Conservation (phyloP, 2,329 filamentous ascomycete species). For the Hypoxylon sp. region DNA sequence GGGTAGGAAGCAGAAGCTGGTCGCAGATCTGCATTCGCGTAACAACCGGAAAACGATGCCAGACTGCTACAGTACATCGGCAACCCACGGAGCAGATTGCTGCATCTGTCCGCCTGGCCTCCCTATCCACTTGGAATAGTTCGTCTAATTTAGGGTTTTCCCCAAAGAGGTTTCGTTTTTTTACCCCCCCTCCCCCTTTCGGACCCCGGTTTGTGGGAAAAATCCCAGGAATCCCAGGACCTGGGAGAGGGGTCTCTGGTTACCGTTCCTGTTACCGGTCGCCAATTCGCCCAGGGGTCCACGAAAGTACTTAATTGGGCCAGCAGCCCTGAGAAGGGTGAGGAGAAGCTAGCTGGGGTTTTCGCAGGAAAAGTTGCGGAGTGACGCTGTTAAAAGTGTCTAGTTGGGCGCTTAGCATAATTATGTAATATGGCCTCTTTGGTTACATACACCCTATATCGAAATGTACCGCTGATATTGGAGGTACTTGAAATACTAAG, state of each 20-base stretch:
- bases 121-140: constrained; percentile 23
- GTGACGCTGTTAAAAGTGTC: constrained; percentile 8
- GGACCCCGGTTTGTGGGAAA: constrained; percentile 19
- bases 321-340: not conserved
- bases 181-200: constrained; percentile 3
- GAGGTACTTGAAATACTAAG: not conserved
- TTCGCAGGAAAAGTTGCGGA: constrained; percentile 13
- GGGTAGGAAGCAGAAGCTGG: constrained; percentile 24
- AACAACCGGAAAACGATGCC: constrained; percentile 15
- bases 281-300: not conserved
- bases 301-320: constrained; percentile 1
- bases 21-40: constrained; percentile 30
- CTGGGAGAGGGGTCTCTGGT: constrained; percentile 10
- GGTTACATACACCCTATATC: not conserved
- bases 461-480: no score
- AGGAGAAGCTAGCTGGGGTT: constrained; percentile 18
- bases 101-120: constrained; percentile 23
- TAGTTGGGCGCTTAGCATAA: constrained; percentile 28
- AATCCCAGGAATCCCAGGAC: not conserved
- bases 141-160: constrained; percentile 25
- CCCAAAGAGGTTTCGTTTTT: constrained; percentile 15
- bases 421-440: constrained; percentile 5
- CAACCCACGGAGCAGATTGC: constrained; percentile 35
- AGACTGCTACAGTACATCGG: not conserved
- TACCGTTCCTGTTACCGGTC: not conserved